Evolutionary conservation across 768 basidiomycete species (phyloP).

Genomic region (Kwoniella pini): DNA sequence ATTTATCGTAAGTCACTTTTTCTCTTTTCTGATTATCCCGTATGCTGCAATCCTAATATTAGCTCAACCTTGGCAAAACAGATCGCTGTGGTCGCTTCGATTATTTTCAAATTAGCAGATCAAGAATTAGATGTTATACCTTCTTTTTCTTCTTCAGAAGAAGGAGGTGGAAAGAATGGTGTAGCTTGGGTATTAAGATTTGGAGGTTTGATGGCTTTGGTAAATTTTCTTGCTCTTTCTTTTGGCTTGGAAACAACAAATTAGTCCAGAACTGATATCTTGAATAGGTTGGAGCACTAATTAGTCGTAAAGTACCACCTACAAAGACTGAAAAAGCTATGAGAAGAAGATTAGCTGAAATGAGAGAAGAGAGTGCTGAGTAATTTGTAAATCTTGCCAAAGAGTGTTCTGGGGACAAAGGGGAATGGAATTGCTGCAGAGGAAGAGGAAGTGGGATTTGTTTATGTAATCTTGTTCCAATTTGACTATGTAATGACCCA

Average conservation of each 20-base stretch:
- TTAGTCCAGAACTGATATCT: not conserved
- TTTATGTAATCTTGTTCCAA: too few species aligned
- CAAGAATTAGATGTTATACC: conserved; percentile 50
- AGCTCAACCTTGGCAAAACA: too few species aligned
- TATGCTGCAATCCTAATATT: too few species aligned
- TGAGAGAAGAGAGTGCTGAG: conserved; percentile 63
- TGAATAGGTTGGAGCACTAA: conserved; percentile 65
- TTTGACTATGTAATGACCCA: too few species aligned
- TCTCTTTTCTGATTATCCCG: not conserved
- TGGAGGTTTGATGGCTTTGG: conserved; percentile 80
- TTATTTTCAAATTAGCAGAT: conserved; percentile 82
- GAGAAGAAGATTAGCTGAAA: conserved; percentile 73
- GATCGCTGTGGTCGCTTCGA: conserved; percentile 82
- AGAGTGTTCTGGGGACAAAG: too few species aligned
- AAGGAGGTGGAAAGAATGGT: conserved; percentile 75
- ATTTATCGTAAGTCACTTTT: conserved; percentile 69
- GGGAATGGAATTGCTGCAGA: too few species aligned
- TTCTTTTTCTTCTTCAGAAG: conserved; percentile 55
- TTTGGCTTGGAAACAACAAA: too few species aligned
- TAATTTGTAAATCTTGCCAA: not conserved
- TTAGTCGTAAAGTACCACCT: conserved; percentile 79
- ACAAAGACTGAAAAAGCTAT: conserved; percentile 89
- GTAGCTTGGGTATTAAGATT: conserved; percentile 93
- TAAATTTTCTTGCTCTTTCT: conserved; percentile 53
- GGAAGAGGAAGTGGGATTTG: too few species aligned